These are phyloP conservation scores for Cyclotella choctawhatcheeana DNA, from an alignment of 108 stramenopile genomes.

Conservation along the genomic window DNA sequence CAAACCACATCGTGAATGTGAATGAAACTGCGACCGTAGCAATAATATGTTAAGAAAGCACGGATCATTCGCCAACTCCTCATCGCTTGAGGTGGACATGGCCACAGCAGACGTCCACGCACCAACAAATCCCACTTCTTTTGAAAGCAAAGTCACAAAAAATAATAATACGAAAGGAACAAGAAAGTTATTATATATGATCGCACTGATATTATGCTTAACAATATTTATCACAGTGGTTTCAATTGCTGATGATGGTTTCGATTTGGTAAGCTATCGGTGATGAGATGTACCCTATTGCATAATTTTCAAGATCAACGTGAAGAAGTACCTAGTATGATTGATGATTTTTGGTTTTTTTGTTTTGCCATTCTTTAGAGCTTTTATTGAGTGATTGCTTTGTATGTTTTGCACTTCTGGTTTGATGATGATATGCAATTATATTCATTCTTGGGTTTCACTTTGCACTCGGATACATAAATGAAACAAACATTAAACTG, in stretches of 20 bases:
- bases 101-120: neutral
- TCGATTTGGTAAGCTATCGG: conserved; percentile 1
- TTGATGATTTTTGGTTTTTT: too few species aligned
- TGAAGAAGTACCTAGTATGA: neutral
- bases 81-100: neutral
- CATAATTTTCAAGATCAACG: neutral
- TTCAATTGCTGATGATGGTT: conserved; percentile 1
- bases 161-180: conserved; percentile 2
- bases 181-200: neutral
- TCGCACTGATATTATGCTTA: conserved; percentile 2
- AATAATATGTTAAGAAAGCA: conserved; percentile 12
- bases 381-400: too few species aligned
- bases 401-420: too few species aligned
- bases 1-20: neutral
- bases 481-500: too few species aligned
- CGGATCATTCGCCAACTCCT: neutral
- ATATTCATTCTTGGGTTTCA: too few species aligned
- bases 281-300: too few species aligned
- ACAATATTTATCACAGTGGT: neutral
- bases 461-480: too few species aligned
- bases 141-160: conserved; percentile 3
- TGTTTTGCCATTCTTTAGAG: too few species aligned
- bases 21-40: neutral
- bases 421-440: too few species aligned
- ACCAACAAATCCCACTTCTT: neutral